Evolutionary conservation across 345 rosid species (phyloP), one percentile per base, ranked within the genome.

Genomic region (Ceriops zippeliana): DNA sequence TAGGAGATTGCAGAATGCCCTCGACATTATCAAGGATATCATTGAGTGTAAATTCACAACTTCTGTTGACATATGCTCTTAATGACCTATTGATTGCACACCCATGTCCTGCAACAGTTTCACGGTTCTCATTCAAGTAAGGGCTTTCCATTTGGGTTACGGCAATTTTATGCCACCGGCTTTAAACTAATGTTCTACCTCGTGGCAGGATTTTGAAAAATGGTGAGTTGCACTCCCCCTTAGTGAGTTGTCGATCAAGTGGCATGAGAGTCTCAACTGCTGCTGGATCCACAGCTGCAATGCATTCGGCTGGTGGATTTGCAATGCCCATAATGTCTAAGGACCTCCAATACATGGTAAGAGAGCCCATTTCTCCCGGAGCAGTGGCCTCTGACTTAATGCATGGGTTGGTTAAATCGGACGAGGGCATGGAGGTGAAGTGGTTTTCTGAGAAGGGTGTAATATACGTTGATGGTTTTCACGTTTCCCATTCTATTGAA

Each of bases 211-310:
- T 87, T 53, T 75, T 77, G 69, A 80, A 61, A 60, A 81, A 80
- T 47, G 75, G 82, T 16, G 71, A 83, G 73, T 70, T 77, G 24
- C 61, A 69, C 74, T 65, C 78, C 6, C 83, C 83, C 35, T 62
- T 84, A 58, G 84, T 85, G 70, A 86, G 88, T 80, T 80, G 96
- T 60, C 84, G 93, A 66, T 88, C 98, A 63, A 91, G 98, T 63
- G 98, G 98, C 70, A 81, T 93, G 32, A 86, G 96, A 86, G 83
- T 89, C 62, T 93, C 96, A 52, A 88, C 91, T 46, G 90, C 97
- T 17, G 87, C 90, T 62, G 98, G 97, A 58, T 89, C 96, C 53
- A 89, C 98, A 0, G 96, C 96, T 6, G 96, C 99, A 67, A 93
- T 89, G 96, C 87, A 74, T 27, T 93, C 97, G 19, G 96, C 96